These are phyloP conservation scores for Lachnellula occidentalis DNA, from an alignment of 2,329 filamentous ascomycete genomes.

Conservation along the genomic window DNA sequence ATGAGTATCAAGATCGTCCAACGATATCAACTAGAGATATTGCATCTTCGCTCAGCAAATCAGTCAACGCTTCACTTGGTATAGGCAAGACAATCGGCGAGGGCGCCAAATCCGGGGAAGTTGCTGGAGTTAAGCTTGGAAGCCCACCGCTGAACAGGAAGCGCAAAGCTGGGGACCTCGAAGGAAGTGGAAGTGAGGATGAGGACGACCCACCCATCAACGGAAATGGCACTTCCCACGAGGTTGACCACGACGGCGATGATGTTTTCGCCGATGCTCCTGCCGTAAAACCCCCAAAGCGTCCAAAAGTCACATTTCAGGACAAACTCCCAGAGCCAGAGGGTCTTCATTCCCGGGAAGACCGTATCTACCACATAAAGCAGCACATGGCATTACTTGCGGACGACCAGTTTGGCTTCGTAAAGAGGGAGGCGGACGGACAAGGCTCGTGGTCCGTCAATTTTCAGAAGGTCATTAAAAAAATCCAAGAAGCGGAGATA, in stretches of 20 bases:
- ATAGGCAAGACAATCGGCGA: conserved; percentile 48
- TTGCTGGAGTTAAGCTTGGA: conserved; percentile 29
- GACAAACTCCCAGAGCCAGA: conserved; percentile 32
- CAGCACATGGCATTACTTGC: conserved; percentile 69
- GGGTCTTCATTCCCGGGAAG: conserved; percentile 24
- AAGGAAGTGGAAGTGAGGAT: conserved; percentile 24
- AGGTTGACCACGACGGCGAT: conserved; percentile 4
- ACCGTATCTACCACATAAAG: conserved; percentile 55
- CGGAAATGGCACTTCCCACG: conserved; percentile 6
- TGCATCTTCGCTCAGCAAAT: conserved; percentile 47
- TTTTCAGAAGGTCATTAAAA: conserved; percentile 65
- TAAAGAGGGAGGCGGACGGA: conserved; percentile 58
- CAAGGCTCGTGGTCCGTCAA: conserved; percentile 78
- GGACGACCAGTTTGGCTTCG: conserved; percentile 63
- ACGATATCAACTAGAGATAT: conserved; percentile 50
- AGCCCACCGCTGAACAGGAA: conserved; percentile 37
- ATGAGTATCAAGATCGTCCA: conserved; percentile 34
- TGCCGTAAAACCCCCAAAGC: conserved; percentile 19
- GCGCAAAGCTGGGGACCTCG: conserved; percentile 23
- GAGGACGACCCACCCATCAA: conserved; percentile 15
- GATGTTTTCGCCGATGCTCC: conserved; percentile 17
- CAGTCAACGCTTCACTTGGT: conserved; percentile 48
- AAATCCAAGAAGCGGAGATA: conserved; percentile 70
- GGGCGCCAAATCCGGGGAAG: not conserved
- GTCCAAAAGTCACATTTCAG: conserved; percentile 47